phyloP scores from a whole-genome alignment of 768 basidiomycete species.

The Collybia nuda region DNA sequence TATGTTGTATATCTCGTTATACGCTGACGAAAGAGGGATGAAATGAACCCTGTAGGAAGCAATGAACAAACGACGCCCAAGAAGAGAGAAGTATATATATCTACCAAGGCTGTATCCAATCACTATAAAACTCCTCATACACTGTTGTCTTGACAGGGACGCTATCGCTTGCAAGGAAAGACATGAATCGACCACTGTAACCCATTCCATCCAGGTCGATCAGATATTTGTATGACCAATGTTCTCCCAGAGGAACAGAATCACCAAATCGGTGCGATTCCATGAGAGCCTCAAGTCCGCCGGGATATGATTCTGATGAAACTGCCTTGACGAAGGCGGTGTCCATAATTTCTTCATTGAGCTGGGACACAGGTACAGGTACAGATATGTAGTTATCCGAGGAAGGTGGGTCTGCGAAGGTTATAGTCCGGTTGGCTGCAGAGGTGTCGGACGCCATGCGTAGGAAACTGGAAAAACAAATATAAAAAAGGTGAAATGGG shows the following conservation, averaged over 20 bases:
- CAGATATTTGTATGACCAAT: constrained; percentile 94
- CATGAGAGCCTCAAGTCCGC: constrained; percentile 66
- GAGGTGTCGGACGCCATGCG: constrained; percentile 70
- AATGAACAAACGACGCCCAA: constrained; percentile 1
- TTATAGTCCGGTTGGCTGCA: constrained; percentile 55
- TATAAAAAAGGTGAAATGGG: not conserved
- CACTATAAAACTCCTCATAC: constrained; percentile 87
- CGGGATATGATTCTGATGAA: constrained; percentile 69
- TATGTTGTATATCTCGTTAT: constrained; percentile 92
- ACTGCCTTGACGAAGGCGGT: constrained; percentile 81
- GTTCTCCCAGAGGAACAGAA: constrained; percentile 76
- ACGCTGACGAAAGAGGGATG: constrained; percentile 86
- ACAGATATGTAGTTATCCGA: constrained; percentile 61
- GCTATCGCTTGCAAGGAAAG: constrained; percentile 83
- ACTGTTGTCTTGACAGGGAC: constrained; percentile 89
- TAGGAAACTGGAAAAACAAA: constrained; percentile 51
- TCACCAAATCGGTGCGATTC: constrained; percentile 68
- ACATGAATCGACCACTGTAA: constrained; percentile 88
- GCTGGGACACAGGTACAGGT: constrained; percentile 50
- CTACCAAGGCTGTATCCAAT: constrained; percentile 88
- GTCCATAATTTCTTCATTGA: constrained; percentile 87
- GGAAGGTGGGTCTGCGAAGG: constrained; percentile 66
- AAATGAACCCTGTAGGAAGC: constrained; percentile 75
- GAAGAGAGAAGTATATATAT: constrained; percentile 7
- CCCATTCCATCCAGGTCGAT: constrained; percentile 95